These are phyloP conservation scores for Seiridium unicorne DNA, from an alignment of 2,329 filamentous ascomycete species.

Conservation along the genomic window DNA sequence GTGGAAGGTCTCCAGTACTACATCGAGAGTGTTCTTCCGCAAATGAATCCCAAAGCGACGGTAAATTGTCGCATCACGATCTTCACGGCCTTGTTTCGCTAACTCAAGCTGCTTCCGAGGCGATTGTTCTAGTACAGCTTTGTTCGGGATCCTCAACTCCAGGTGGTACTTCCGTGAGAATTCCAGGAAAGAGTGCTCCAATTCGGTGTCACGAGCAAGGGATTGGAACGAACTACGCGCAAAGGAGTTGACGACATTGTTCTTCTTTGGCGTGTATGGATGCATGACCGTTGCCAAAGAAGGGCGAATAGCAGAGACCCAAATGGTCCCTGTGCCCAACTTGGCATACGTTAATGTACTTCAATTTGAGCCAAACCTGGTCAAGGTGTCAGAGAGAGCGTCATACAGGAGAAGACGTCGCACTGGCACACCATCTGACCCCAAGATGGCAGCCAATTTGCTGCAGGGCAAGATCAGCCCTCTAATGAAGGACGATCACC, in stretches of 20 bases:
- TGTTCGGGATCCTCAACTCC: background rate
- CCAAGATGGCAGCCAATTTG: too few relatives aligned
- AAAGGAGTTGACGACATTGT: background rate
- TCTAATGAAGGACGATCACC: too few relatives aligned
- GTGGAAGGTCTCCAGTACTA: conserved; percentile 17
- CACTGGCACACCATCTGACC: too few relatives aligned
- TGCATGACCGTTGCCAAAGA: background rate
- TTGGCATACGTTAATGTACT: background rate
- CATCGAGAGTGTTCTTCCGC: conserved; percentile 14
- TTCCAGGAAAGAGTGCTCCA: background rate
- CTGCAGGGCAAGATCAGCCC: too few relatives aligned
- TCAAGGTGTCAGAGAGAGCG: too few relatives aligned
- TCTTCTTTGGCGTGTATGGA: background rate
- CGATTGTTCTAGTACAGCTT: background rate
- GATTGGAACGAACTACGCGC: background rate
- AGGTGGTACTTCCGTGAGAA: conserved; percentile 1
- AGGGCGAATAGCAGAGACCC: background rate
- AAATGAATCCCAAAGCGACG: conserved; percentile 20
- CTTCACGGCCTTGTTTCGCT: background rate
- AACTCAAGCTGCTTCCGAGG: background rate
- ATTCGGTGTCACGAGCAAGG: background rate
- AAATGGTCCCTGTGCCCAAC: background rate
- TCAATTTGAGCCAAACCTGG: too few relatives aligned
- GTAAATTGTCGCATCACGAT: conserved; percentile 15
- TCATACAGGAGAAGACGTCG: too few relatives aligned